Base-by-base conservation (phyloP, 495 filamentous ascomycete species). In the Wilcoxina mikolae region DNA sequence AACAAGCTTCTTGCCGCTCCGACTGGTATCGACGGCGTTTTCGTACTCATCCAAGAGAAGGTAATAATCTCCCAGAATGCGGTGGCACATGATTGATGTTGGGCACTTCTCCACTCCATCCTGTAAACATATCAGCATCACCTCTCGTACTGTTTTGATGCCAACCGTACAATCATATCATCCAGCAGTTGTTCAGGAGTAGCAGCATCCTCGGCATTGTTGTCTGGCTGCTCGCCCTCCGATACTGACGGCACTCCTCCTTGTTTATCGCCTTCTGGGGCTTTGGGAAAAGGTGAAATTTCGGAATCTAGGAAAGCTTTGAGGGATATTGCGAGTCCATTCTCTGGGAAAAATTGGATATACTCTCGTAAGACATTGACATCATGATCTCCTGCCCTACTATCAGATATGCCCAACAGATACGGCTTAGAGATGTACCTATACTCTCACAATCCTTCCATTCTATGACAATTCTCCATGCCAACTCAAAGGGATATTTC, bases 401-500 rank as follows among this genome's bases (percentile, higher is more conserved):
- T 56, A 38, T 57, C 7, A 47, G 23, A 17, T 25, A 41, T 15
- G 23, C n/a, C 45, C 24, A 22, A 38, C 20, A 28, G 15, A 43
- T 24, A 27, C n/a, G 3, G 46, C n/a, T 22, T 15, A 28, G 25
- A 27, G 18, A n/a, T 39, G 7, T 60, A 60, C 64, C 59, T 31
- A 66, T 54, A 31, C 42, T 76, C 58, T 87, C 78, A 38, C 81
- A 71, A 68, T 94, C 86, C 58, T 82, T 76, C 86, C 91, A 95
- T 62, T 95, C 85, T 38, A 98, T 73, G 26, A 81, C 77, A 57
- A 94, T 83, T 53, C 82, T 80, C 91, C 91, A 98, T 2, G 91
- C 91, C 22, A 93, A 72, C 54, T 83, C 78, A 68, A 84, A 95
- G 0, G 87, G 87, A 64, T 95, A 87, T 58, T 90, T 88, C 65